Base-by-base conservation (phyloP, 2,329 filamentous ascomycete species). In the Sordariomycetes sp. region DNA sequence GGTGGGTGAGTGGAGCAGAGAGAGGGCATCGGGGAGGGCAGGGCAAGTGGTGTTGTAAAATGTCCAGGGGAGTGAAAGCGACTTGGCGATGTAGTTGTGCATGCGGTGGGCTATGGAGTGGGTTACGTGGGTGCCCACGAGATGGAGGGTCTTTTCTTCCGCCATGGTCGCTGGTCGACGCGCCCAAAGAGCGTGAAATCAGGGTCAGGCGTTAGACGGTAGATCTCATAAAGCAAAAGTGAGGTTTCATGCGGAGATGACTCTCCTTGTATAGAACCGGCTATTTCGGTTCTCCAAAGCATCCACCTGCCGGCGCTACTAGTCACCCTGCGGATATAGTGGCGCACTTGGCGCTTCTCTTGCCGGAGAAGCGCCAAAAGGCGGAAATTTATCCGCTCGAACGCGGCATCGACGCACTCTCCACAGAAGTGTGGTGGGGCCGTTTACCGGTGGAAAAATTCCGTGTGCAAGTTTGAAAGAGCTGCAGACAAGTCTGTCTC, bases 21-120 rank as follows among this genome's bases (percentile, higher is more conserved):
- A 24, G 6, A 72, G 42, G 0, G 69, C 62, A 2, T 69, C 66
- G 6, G 70, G 63, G 1, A 74, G 60, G 0, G 65, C 67, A 1
- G 63, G 56, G 52, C 65, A 70, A 58, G 73, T 61, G 10, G 61
- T 63, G 1, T 60, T 58, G 51, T 60, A 58, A 52, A 64, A 65
- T 0, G 59, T 67, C 66, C 69, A 74, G 4, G 68, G 64, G 1
- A 68, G 58, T 1, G 62, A 60, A 2, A 74, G 64, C 1, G 66
- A 64, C 22, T 65, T 56, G 10, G 68, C 68, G 59, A 74, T 69
- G 60, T 63, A 64, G 57, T 70, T 69, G 64, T 75, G 72, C 66
- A 74, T 70, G 2, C 64, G 59, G 1, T 67, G 69, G 0, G 70
- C 69, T 52, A 74, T 70, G 8, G 70, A 73, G 61, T 74, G 72